Evolutionary conservation across 345 rosid genomes (phyloP).

Genomic region (Eucalyptus curtisii): DNA sequence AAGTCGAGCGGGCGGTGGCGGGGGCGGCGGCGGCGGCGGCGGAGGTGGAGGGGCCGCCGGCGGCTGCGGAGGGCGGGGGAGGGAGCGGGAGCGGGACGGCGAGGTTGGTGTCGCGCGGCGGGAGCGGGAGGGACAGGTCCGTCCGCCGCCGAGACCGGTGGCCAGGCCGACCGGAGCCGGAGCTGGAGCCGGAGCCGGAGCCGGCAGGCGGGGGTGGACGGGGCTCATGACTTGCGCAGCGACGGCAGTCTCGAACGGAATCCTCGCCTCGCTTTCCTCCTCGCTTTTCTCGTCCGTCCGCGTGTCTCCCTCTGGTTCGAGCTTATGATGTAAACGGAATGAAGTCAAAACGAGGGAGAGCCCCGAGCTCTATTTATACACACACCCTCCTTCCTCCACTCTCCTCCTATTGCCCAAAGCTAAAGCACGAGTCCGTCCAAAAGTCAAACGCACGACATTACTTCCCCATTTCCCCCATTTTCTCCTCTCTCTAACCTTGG

Average conservation of each 20-base stretch:
- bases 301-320: neutral
- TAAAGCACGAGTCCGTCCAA: neutral
- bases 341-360: too few species aligned
- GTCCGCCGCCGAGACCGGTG: neutral
- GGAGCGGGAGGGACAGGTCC: neutral
- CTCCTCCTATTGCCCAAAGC: too few species aligned
- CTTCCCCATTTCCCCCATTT: neutral
- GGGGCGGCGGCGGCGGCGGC: neutral
- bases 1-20: neutral
- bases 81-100: neutral
- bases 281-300: neutral
- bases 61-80: neutral
- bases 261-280: neutral
- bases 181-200: too few species aligned
- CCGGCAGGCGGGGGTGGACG: neutral
- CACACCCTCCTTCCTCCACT: too few species aligned
- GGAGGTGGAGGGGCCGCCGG: neutral
- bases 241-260: too few species aligned
- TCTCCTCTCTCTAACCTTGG: too few species aligned
- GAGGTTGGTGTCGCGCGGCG: neutral
- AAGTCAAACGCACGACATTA: neutral
- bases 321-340: neutral
- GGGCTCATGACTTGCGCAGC: neutral
- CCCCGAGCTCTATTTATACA: too few species aligned
- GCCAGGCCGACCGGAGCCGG: neutral